Conservation (phyloP, 495 filamentous ascomycete genomes). For the Cudoniella acicularis region DNA sequence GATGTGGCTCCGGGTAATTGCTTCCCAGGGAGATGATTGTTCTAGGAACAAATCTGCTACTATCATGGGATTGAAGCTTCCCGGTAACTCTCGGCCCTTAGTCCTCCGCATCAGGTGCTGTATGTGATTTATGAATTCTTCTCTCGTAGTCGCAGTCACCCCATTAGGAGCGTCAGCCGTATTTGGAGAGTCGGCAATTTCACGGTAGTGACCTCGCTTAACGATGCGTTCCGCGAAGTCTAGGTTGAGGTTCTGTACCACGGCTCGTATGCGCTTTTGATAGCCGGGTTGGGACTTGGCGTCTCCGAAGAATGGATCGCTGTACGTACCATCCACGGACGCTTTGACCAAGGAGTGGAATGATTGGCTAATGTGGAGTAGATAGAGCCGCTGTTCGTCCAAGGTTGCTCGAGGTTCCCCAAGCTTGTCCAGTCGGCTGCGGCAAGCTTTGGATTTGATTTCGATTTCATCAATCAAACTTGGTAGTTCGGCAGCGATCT, state of each 20-base stretch:
- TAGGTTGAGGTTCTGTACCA: conserved; percentile 54
- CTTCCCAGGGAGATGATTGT: conserved; percentile 44
- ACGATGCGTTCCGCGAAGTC: conserved; percentile 51
- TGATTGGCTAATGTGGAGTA: conserved; percentile 47
- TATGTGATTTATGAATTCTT: conserved; percentile 38
- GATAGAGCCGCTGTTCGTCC: conserved; percentile 48
- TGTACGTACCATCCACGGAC: conserved; percentile 54
- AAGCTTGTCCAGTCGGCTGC: conserved; percentile 37
- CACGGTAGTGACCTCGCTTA: conserved; percentile 38
- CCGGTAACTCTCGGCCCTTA: conserved; percentile 45
- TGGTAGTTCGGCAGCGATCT: conserved; percentile 56
- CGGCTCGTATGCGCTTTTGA: conserved; percentile 54
- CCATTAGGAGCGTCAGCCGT: conserved; percentile 10
- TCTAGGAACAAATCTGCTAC: conserved; percentile 47
- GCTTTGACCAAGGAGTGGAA: conserved; percentile 48
- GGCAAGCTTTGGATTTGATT: conserved; percentile 26
- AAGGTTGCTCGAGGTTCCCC: conserved; percentile 44
- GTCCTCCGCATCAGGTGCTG: conserved; percentile 35
- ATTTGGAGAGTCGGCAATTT: conserved; percentile 27
- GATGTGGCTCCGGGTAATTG: conserved; percentile 35
- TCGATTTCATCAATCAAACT: conserved; percentile 56
- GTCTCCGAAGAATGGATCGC: conserved; percentile 50
- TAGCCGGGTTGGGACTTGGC: conserved; percentile 34
- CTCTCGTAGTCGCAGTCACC: conserved; percentile 29
- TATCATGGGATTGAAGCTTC: conserved; percentile 48